Evolutionary conservation across 345 rosid genomes (phyloP), one percentile per base, ranked within the genome.

Genomic region (Gossypium rotundifolium): DNA sequence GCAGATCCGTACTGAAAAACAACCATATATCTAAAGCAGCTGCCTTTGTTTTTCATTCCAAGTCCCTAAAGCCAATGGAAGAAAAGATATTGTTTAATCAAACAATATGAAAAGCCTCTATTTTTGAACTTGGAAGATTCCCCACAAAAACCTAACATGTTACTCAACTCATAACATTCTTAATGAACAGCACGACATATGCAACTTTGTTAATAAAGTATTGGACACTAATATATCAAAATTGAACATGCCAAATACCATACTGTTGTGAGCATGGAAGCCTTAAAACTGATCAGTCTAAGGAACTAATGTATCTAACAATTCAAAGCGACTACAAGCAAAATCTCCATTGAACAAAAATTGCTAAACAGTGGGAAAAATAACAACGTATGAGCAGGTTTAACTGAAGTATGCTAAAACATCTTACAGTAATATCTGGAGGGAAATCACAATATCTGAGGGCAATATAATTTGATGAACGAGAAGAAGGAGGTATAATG

Each of bases 1-100:
- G 89, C 94, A 79, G 98, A 94, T 59, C 97, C 97, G 78, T 92
- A 92, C 49, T 92, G 98, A 82, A 84, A 94, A n/a, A 92, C 92
- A 60, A 94, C 87, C 93, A 94, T 84, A 83, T 88, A 92, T 2
- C 84, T 83, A 72, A 77, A 86, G 78, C 65, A 55, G 72, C 88
- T 83, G 52, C 73, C 82, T 76, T 81, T 79, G 67, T 82, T 84
- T 48, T 73, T 78, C 70, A 83, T 80, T 44, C 88, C 88, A 72
- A 83, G 72, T 48, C 76, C 82, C 98, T 94, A 78, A 64, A 76
- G 60, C 44, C 66, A 65, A 59, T 49, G 27, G 29, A 48, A 49
- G 44, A 44, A 44, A 12, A 77, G 42, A 75, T 46, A 13, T 23
- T 63, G n/a, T 23, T 25, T 16, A 67, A 59, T 54, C 27, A 51